Evolutionary conservation across 257 asterid species (phyloP).

Genomic region (Solanum sparsipilum): DNA sequence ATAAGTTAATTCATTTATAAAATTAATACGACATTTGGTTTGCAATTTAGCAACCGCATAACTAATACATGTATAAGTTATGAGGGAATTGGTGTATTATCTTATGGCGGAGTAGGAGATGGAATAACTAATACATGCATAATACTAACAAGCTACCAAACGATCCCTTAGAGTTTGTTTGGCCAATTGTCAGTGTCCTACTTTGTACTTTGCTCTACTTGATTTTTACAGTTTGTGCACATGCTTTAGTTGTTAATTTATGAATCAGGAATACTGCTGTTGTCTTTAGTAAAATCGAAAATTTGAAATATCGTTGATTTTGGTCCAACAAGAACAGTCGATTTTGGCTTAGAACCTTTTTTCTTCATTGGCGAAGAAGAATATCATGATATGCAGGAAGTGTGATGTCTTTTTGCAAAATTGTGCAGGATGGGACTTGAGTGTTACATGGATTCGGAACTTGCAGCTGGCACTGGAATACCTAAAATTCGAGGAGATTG

Average conservation of each 20-base stretch:
- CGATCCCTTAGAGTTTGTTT: background rate
- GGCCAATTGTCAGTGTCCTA: background rate
- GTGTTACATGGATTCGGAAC: slow-evolving; percentile 59
- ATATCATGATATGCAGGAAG: background rate
- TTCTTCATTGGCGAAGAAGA: slow-evolving; percentile 7
- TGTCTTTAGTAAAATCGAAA: background rate
- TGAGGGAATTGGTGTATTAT: background rate
- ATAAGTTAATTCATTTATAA: background rate
- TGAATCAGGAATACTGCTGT: background rate
- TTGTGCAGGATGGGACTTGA: slow-evolving; percentile 81
- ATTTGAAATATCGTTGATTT: background rate
- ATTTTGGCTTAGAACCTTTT: background rate
- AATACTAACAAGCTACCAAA: background rate
- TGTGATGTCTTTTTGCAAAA: background rate
- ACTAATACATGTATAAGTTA: background rate
- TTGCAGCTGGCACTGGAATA: slow-evolving; percentile 83
- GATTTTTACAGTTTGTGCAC: background rate
- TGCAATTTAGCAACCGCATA: background rate
- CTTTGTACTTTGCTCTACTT: background rate
- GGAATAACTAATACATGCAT: background rate
- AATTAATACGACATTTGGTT: background rate
- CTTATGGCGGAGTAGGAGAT: background rate
- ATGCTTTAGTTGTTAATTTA: background rate
- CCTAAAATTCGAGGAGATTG: slow-evolving; percentile 73
- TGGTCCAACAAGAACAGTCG: background rate